Base-by-base conservation (phyloP, 306 rosid species). In the Spatholobus suberectus region DNA sequence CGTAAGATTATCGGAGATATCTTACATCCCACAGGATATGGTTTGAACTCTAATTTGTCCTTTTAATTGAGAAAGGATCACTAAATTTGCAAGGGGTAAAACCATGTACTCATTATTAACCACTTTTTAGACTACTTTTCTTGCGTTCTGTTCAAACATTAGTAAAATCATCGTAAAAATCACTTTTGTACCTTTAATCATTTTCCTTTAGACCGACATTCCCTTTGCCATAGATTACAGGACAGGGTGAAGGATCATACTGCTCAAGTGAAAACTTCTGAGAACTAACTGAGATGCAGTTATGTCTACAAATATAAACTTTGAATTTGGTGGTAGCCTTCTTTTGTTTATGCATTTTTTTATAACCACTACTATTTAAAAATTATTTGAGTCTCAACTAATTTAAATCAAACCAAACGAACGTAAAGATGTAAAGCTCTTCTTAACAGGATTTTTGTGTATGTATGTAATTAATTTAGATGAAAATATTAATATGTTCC, bases 121-220 rank as follows among this genome's bases (percentile, higher is more conserved):
- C 40, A 44, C 47, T 57, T 54, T 81, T 43, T 34, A 68, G 57
- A 62, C 44, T 32, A 14, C 23, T 3, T 47, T 57, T 41, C 26
- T 21, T 9, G 44, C 18, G 49, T 51, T 52, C 15, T 32, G 49
- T 34, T 73, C 34, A 32, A 75, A 66, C 47, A 54, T 49, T 52
- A 18, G 62, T 12, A 67, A 74, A 49, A 82, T 75, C 71, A 67
- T 41, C 62, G 46, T 23, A 27, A 65, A 46, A 82, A 52, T 66
- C 7, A 0, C 81, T 67, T 72, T 81, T 29, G 4, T 40, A 18
- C 57, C 63, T 72, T 81, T 59, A 65, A 81, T 75, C 57, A 82
- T 75, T 75, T 82, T 41, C 71, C 81, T 82, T 75, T 54, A 41
- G 71, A 75, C 85, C 76, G 62, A 82, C 85, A 82, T 82, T 82